phyloP scores from a whole-genome alignment of 2,329 filamentous ascomycete species.

The Colletotrichum sublineola region DNA sequence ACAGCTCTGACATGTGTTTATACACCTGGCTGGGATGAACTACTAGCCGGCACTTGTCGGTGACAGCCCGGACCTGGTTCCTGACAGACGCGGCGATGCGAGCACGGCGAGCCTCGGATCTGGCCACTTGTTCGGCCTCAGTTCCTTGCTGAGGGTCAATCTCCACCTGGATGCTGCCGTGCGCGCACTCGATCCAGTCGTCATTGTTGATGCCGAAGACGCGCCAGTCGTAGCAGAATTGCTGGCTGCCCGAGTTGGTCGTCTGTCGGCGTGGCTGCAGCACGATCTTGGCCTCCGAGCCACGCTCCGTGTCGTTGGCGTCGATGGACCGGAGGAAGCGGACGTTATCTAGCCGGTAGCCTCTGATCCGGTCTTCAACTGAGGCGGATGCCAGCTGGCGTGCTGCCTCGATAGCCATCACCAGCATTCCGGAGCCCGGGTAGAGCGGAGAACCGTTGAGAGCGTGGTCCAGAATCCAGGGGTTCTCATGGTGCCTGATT shows the following conservation, averaged over 20 bases:
- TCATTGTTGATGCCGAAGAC: constrained; percentile 13
- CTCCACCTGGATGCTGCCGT: constrained; percentile 30
- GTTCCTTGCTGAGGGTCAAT: not conserved
- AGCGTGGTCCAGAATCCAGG: constrained; percentile 66
- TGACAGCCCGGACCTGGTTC: no score
- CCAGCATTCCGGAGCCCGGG: constrained; percentile 63
- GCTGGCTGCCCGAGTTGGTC: no score
- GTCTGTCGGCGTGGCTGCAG: no score
- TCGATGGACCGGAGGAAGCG: constrained; percentile 21
- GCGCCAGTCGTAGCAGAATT: constrained; percentile 22
- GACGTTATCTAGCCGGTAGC: constrained; percentile 17
- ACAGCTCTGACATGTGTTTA: constrained; percentile 5
- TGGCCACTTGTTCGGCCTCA: no score
- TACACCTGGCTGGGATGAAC: constrained; percentile 18
- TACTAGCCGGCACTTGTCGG: no score
- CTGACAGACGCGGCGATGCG: no score
- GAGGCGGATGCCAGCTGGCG: no score
- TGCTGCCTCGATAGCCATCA: constrained; percentile 61
- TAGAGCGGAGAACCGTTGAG: constrained; percentile 61
- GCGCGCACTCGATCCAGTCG: constrained; percentile 25
- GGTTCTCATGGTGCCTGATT: constrained; percentile 61
- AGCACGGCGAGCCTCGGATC: no score
- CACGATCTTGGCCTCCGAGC: constrained; percentile 18
- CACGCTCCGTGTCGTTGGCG: constrained; percentile 17
- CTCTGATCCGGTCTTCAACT: not conserved